Evolutionary conservation across 106 monocot species (phyloP), one percentile per base, ranked within the genome.

Genomic region (Acanthochlamys bracteata): DNA sequence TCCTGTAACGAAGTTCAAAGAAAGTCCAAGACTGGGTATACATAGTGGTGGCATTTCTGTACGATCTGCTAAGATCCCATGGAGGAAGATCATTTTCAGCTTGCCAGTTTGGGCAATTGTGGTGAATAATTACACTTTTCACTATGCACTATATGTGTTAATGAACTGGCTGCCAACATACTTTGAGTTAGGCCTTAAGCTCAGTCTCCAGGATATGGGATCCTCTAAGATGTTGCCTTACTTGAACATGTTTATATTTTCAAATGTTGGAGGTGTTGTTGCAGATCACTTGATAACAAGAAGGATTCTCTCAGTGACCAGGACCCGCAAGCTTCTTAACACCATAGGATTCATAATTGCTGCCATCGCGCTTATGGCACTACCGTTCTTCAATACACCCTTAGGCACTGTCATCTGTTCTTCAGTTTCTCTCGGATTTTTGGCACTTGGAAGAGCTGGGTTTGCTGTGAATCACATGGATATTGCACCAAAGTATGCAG

Each of bases 141-240:
- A 95, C 59, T 90, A 95, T 67, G 90, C 95, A 13, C 57, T 95
- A 22, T 95, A 95, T 41, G 87, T 95, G 42, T 69, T 95, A 55
- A 95, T 95, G 95, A 95, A 95, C 67, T 95, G 95, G 95, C 61
- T 95, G 20, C 95, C 95, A 15, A 95, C 95, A 17, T 95, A 90
- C 54, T 90, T 87, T 63, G 84, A 95, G 53, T 75, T 79, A 11
- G 95, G 89, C 0, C 82, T 95, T 66, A 69, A 84, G 39, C 73
- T 86, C 19, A 95, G 84, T 64, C 90, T 95, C 24, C 89, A 95
- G 59, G 95, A 95, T 11, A 90, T 95, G 86, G 95, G 95, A 17
- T 90, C 86, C 20, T 90, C 89, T 9, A 87, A 90, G 65, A 95
- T 95, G 95, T 66, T 90, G 52, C 90, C 95, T 20, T 95, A 90